These are phyloP conservation scores for Nemania serpens DNA, from an alignment of 2,329 filamentous ascomycete genomes.

Conservation along the genomic window DNA sequence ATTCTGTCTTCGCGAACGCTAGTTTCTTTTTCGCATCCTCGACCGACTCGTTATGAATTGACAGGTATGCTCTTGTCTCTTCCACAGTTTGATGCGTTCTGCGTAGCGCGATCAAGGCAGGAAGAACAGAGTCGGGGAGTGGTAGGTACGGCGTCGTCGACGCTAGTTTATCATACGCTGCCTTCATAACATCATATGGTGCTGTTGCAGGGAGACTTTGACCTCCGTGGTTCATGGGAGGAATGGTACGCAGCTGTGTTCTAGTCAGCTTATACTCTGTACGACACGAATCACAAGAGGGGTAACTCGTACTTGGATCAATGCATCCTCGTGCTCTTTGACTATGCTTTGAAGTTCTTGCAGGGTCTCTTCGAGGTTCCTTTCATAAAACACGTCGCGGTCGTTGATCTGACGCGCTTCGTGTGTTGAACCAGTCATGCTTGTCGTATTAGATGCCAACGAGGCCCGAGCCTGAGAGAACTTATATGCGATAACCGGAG, in stretches of 20 bases:
- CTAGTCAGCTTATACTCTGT: slow-evolving; percentile 16
- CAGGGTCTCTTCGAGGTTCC: slow-evolving; percentile 68
- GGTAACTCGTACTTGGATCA: slow-evolving; percentile 49
- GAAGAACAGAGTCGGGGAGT: slow-evolving; percentile 67
- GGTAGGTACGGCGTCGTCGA: slow-evolving; percentile 69
- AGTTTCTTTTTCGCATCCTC: slow-evolving; percentile 53
- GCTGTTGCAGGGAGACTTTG: slow-evolving; percentile 38
- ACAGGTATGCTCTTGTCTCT: slow-evolving; percentile 66
- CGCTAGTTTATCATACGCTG: slow-evolving; percentile 68
- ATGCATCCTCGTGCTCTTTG: slow-evolving; percentile 56
- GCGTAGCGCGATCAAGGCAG: slow-evolving; percentile 72
- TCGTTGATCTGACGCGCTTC: slow-evolving; percentile 37
- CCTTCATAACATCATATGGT: slow-evolving; percentile 58
- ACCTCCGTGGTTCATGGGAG: slow-evolving; percentile 19
- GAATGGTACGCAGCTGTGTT: slow-evolving; percentile 30
- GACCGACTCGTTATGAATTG: slow-evolving; percentile 48
- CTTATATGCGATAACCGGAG: not conserved
- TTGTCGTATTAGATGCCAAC: slow-evolving; percentile 1
- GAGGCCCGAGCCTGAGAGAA: not conserved
- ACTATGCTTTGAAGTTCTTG: slow-evolving; percentile 66
- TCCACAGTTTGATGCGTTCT: slow-evolving; percentile 66
- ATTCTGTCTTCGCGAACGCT: slow-evolving; percentile 54
- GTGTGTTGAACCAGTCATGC: slow-evolving; percentile 37
- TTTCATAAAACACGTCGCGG: slow-evolving; percentile 49
- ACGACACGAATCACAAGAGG: not conserved